Percentiles rank a stretch among this genome's conserved stretches.
Conservation (phyloP, 345 rosid genomes). For the Streptanthus diversifolius region DNA sequence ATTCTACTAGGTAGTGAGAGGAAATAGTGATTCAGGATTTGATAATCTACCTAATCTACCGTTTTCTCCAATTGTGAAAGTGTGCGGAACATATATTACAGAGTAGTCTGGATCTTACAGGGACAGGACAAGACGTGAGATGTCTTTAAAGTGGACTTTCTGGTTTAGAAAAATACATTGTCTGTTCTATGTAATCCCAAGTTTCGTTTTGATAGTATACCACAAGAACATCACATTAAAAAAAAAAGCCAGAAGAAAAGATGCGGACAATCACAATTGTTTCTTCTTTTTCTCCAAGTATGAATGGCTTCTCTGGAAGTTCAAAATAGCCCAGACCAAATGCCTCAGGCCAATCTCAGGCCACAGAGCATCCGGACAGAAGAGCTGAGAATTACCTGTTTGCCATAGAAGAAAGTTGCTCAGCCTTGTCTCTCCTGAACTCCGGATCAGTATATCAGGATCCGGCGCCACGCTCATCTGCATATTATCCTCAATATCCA, state of each 20-base stretch:
- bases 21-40: too few relatives aligned
- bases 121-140: background rate
- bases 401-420: slow-evolving; percentile 87
- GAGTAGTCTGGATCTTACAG: background rate
- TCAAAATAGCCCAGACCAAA: slow-evolving; percentile 57
- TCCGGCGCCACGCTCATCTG: slow-evolving; percentile 71
- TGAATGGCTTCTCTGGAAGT: slow-evolving; percentile 54
- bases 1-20: too few relatives aligned
- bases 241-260: background rate
- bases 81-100: background rate
- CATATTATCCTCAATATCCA: slow-evolving; percentile 62
- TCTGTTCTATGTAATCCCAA: slow-evolving; percentile 11
- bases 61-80: background rate
- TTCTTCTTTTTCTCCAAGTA: slow-evolving; percentile 73
- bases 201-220: slow-evolving; percentile 9
- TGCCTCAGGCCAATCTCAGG: slow-evolving; percentile 77
- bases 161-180: slow-evolving; percentile 15
- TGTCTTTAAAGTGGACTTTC: background rate
- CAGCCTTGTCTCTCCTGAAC: slow-evolving; percentile 70
- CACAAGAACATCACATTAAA: slow-evolving; percentile 2
- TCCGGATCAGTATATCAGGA: slow-evolving; percentile 65
- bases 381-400: slow-evolving; percentile 49
- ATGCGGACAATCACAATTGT: slow-evolving; percentile 26
- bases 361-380: slow-evolving; percentile 70
- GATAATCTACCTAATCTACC: background rate